phyloP scores from a whole-genome alignment of 1,284 basidiomycete species.

The Irpex rosettiformis region DNA sequence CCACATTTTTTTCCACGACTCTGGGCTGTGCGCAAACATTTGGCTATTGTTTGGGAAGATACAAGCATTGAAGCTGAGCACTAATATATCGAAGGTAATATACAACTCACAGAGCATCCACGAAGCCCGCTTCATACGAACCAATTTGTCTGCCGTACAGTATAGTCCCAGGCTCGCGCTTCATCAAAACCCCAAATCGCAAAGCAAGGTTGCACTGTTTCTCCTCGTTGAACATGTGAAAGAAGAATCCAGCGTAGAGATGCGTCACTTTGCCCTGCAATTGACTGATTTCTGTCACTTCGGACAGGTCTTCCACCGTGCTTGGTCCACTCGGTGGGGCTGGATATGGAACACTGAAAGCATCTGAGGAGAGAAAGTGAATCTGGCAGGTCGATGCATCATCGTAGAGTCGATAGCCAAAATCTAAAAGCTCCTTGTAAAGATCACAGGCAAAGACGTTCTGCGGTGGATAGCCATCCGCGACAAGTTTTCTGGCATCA shows the following conservation, averaged over 20 bases:
- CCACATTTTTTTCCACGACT: neutral
- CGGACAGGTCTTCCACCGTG: neutral
- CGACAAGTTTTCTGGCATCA: neutral
- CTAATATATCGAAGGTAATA: neutral
- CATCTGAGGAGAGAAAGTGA: neutral
- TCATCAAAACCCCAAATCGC: neutral
- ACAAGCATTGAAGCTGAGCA: neutral
- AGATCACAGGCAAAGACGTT: neutral
- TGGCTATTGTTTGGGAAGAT: neutral
- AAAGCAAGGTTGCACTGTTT: neutral
- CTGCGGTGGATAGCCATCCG: neutral
- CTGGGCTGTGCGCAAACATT: neutral
- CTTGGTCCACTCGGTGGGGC: neutral
- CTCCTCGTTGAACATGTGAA: neutral
- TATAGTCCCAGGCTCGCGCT: neutral
- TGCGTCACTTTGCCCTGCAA: neutral
- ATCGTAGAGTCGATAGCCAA: neutral
- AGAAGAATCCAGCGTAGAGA: neutral
- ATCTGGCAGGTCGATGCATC: neutral
- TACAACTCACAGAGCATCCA: neutral
- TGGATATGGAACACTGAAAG: neutral
- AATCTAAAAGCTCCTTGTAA: neutral
- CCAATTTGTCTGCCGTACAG: neutral
- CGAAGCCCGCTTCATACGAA: neutral
- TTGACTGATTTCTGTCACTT: neutral